These are phyloP conservation scores for Plicaturopsis crispa DNA, from an alignment of 768 basidiomycete genomes.

Conservation along the genomic window DNA sequence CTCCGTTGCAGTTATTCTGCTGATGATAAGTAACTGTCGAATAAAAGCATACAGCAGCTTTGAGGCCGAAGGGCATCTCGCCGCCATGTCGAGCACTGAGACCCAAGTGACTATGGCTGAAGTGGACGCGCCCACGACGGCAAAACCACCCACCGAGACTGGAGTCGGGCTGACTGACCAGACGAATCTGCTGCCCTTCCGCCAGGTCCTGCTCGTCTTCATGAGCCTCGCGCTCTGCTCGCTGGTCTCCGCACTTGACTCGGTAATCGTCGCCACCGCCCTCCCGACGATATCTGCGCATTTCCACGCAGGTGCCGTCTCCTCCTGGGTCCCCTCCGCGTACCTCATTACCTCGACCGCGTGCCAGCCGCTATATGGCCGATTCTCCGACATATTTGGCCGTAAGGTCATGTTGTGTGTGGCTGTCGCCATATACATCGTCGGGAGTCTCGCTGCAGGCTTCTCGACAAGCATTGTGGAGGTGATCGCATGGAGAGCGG, in stretches of 20 bases:
- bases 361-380: slow-evolving; percentile 55
- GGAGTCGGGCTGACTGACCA: slow-evolving; percentile 58
- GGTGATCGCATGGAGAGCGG: slow-evolving; percentile 60
- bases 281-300: slow-evolving; percentile 62
- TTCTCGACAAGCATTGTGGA: slow-evolving; percentile 58
- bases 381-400: slow-evolving; percentile 62
- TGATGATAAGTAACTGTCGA: too few species aligned
- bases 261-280: slow-evolving; percentile 68
- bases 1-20: too few species aligned
- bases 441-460: slow-evolving; percentile 61
- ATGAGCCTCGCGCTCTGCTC: slow-evolving; percentile 52
- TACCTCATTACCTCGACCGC: slow-evolving; percentile 64
- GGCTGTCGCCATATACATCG: slow-evolving; percentile 55
- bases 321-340: slow-evolving; percentile 67
- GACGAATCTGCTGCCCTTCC: slow-evolving; percentile 65
- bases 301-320: slow-evolving; percentile 56
- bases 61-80: too few species aligned
- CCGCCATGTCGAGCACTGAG: too few species aligned
- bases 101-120: too few species aligned
- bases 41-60: too few species aligned
- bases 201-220: slow-evolving; percentile 56
- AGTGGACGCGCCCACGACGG: too few species aligned
- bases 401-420: slow-evolving; percentile 52
- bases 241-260: slow-evolving; percentile 56
- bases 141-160: too few species aligned